Evolutionary conservation across 768 basidiomycete species (phyloP).

Genomic region (Lyophyllum decastes): DNA sequence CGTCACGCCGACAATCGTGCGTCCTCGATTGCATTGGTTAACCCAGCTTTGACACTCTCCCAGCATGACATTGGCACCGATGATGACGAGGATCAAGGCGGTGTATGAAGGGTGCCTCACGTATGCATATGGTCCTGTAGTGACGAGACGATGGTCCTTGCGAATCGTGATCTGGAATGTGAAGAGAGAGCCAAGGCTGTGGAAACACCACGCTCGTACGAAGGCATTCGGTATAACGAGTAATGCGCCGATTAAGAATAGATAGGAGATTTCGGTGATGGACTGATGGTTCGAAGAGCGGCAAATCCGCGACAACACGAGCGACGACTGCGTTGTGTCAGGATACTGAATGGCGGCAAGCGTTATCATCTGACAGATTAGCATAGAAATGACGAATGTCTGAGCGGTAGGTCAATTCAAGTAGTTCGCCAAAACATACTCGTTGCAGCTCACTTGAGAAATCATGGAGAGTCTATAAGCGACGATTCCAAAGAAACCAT

Average conservation of each 20-base stretch:
- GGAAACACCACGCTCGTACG: slow-evolving; percentile 4
- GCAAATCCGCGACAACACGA: not conserved
- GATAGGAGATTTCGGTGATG: not conserved
- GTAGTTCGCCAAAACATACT: not conserved
- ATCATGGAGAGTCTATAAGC: not conserved
- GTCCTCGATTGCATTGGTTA: not conserved
- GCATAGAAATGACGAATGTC: not conserved
- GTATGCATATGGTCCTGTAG: slow-evolving; percentile 26
- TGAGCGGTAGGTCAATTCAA: not conserved
- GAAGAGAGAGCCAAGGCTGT: slow-evolving; percentile 6
- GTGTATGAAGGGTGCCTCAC: slow-evolving; percentile 32
- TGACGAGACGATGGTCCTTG: slow-evolving; percentile 20
- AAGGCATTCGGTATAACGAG: not conserved
- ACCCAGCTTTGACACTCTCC: not conserved
- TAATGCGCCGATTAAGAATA: not conserved
- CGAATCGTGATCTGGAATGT: slow-evolving; percentile 3
- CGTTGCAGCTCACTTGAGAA: not conserved
- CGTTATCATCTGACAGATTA: not conserved
- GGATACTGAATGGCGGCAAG: not conserved
- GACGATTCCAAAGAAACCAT: slow-evolving; percentile 1
- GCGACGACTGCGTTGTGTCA: not conserved
- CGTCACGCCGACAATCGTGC: slow-evolving; percentile 17
- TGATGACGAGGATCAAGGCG: slow-evolving; percentile 13
- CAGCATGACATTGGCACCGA: slow-evolving; percentile 12
- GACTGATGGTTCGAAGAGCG: not conserved